Evolutionary conservation across 108 stramenopile genomes (phyloP).

Genomic region (Bacterosira constricta): DNA sequence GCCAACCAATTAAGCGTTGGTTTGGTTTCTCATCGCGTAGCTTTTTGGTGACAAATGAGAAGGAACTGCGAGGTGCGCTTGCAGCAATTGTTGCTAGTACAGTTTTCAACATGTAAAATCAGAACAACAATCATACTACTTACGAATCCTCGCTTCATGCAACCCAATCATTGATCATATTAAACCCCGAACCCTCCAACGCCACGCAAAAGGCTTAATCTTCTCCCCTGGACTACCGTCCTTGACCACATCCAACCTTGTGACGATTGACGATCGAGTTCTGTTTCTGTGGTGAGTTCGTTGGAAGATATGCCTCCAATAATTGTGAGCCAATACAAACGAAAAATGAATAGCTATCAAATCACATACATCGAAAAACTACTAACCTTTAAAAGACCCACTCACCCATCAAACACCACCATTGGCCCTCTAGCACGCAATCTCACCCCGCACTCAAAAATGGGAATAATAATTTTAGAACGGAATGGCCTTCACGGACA

Average conservation of each 20-base stretch:
- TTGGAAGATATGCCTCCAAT: slow-evolving; percentile 98
- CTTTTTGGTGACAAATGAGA: slow-evolving; percentile 89
- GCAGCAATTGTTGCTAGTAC: slow-evolving; percentile 92
- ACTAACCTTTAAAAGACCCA: not conserved
- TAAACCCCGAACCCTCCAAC: slow-evolving; percentile 91
- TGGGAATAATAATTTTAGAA: slow-evolving; percentile 60
- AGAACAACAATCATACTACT: slow-evolving; percentile 4
- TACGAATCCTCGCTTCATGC: slow-evolving; percentile 97
- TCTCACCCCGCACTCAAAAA: slow-evolving; percentile 54
- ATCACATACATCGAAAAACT: not conserved
- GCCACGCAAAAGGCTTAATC: slow-evolving; percentile 77
- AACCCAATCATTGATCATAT: slow-evolving; percentile 98
- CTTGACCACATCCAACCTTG: slow-evolving; percentile 94
- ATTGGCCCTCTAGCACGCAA: slow-evolving; percentile 93
- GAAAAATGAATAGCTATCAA: not conserved
- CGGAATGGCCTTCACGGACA: slow-evolving; percentile 87
- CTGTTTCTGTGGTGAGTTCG: slow-evolving; percentile 80
- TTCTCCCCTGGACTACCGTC: slow-evolving; percentile 95
- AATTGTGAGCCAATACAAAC: slow-evolving; percentile 28
- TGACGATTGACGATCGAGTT: slow-evolving; percentile 90
- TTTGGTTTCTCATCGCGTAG: slow-evolving; percentile 76
- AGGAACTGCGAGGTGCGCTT: slow-evolving; percentile 93
- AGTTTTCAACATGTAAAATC: not conserved
- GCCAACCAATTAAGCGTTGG: too few species aligned
- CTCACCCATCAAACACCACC: slow-evolving; percentile 93